Percentiles rank a stretch among this genome's conserved stretches.
Evolutionary conservation across 805 yeast genomes (phyloP).

Genomic region (Ogataea trehaloabstinens): DNA sequence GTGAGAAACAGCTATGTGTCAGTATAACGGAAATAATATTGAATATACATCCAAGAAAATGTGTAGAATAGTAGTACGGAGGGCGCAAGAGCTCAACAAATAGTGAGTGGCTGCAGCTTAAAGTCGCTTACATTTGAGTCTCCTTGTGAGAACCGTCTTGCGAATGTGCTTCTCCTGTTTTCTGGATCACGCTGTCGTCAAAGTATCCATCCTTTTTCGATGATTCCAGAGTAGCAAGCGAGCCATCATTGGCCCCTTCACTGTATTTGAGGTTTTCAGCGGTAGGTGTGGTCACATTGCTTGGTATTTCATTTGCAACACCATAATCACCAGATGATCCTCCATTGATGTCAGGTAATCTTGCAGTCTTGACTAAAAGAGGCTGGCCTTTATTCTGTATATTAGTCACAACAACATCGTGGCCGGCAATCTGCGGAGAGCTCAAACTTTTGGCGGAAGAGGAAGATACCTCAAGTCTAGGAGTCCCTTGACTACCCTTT

Average conservation of each 20-base stretch:
- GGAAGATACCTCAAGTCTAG: neutral
- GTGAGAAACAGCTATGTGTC: too few relatives aligned
- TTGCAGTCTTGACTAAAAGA: neutral
- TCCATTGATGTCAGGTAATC: constrained; percentile 2
- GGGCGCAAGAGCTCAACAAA: too few relatives aligned
- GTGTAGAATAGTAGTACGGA: too few relatives aligned
- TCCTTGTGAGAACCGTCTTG: constrained; percentile 23
- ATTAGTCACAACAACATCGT: constrained; percentile 6
- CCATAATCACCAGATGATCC: neutral
- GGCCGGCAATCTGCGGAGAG: constrained; percentile 2
- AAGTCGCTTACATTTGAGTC: constrained; percentile 21
- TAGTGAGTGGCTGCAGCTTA: too few relatives aligned
- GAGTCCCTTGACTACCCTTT: constrained; percentile 8
- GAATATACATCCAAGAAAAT: neutral
- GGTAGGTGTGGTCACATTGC: neutral
- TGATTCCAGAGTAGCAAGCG: constrained; percentile 18
- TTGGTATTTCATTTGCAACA: constrained; percentile 1
- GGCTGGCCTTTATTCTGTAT: neutral
- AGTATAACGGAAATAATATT: too few relatives aligned
- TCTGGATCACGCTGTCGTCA: constrained; percentile 17
- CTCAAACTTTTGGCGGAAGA: neutral
- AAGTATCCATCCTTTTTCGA: constrained; percentile 13
- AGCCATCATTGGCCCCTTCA: constrained; percentile 10
- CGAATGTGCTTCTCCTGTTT: constrained; percentile 23
- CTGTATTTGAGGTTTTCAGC: constrained; percentile 4